Evolutionary conservation across 306 rosid species (phyloP).

Genomic region (Cucurbita maxima): DNA sequence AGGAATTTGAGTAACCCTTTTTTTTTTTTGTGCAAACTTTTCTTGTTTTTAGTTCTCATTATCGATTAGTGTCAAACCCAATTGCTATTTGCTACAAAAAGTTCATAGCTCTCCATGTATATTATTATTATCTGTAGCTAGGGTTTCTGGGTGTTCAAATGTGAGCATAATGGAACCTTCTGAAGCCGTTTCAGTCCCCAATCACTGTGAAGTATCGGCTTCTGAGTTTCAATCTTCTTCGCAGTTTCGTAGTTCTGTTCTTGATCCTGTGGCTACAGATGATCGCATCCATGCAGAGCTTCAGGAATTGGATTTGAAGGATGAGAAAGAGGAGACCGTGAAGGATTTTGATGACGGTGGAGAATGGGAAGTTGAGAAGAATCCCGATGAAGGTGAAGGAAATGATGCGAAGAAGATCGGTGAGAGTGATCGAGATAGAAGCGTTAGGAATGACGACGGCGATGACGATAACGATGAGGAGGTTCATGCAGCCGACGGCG

Average conservation of each 20-base stretch:
- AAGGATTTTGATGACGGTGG: conserved; percentile 10
- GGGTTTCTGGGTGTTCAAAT: conserved; percentile 67
- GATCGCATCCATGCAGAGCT: conserved; percentile 2
- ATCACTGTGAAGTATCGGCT: conserved; percentile 9
- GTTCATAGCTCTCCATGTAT: not conserved
- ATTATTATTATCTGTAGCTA: conserved; percentile 18
- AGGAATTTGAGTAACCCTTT: not conserved
- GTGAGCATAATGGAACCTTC: conserved; percentile 73
- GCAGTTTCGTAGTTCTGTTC: conserved; percentile 18
- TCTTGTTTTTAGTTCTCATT: not conserved
- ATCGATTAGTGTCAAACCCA: not conserved
- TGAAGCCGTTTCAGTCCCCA: conserved; percentile 25
- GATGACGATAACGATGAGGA: conserved; percentile 20
- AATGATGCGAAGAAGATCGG: not conserved
- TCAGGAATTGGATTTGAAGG: conserved; percentile 17
- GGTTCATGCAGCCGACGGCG: not conserved
- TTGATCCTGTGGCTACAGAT: conserved; percentile 12
- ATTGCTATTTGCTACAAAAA: conserved; percentile 3
- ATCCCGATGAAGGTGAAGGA: conserved; percentile 13
- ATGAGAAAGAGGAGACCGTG: conserved; percentile 5
- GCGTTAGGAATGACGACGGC: conserved; percentile 22
- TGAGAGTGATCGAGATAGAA: conserved; percentile 14
- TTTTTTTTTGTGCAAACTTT: conserved; percentile 1
- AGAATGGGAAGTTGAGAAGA: conserved; percentile 15
- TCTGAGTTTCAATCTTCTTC: conserved; percentile 8